Conservation (phyloP, 2,329 filamentous ascomycete genomes). For the Fusarium buharicum region DNA sequence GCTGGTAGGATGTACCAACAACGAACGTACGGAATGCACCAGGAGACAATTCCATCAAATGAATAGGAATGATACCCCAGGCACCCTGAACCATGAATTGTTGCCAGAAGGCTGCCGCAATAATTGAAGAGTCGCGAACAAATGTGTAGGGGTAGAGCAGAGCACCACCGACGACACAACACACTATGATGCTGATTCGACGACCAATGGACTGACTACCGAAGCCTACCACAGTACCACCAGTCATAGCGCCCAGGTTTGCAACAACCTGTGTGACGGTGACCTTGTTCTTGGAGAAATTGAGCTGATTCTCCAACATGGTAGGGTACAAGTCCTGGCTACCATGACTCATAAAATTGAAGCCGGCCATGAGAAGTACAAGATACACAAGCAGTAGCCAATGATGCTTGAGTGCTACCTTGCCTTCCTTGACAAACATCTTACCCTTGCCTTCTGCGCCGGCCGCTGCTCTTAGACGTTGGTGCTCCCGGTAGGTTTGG, state of each 20-base stretch:
- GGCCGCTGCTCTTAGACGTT: slow-evolving; percentile 66
- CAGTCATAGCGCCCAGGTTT: slow-evolving; percentile 75
- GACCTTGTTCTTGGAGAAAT: slow-evolving; percentile 63
- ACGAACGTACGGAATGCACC: slow-evolving; percentile 79
- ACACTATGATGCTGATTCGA: slow-evolving; percentile 73
- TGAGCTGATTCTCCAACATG: slow-evolving; percentile 67
- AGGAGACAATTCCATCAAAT: slow-evolving; percentile 80
- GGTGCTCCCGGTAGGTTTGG: slow-evolving; percentile 73
- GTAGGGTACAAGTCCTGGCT: slow-evolving; percentile 72
- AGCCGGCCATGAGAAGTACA: slow-evolving; percentile 87
- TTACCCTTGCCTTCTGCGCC: slow-evolving; percentile 50
- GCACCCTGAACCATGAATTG: slow-evolving; percentile 83
- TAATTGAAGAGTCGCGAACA: slow-evolving; percentile 68
- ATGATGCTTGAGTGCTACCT: slow-evolving; percentile 79
- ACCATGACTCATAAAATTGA: slow-evolving; percentile 91
- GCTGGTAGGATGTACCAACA: slow-evolving; percentile 78
- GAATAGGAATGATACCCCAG: slow-evolving; percentile 81
- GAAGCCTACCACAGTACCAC: slow-evolving; percentile 75
- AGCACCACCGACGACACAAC: slow-evolving; percentile 74
- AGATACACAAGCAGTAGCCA: slow-evolving; percentile 85
- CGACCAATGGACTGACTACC: slow-evolving; percentile 75
- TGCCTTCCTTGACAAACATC: slow-evolving; percentile 78
- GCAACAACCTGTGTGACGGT: slow-evolving; percentile 78
- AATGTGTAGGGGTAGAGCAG: slow-evolving; percentile 88
- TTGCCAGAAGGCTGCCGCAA: slow-evolving; percentile 85